These are phyloP conservation scores for Penicillium egyptiacum DNA, from an alignment of 495 filamentous ascomycete genomes.

Conservation along the genomic window DNA sequence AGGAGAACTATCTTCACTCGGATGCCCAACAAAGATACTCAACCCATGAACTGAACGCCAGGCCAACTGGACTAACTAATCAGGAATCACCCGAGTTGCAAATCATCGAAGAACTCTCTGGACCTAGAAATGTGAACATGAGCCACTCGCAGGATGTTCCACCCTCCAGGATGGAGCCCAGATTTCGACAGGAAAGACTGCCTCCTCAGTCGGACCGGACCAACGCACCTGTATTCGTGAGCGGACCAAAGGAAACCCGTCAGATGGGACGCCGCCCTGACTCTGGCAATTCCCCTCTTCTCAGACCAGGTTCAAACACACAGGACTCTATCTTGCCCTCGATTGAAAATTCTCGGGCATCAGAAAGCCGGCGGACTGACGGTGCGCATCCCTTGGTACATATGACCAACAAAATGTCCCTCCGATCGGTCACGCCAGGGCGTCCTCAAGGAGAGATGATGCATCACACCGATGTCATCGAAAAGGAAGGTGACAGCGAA, in stretches of 20 bases:
- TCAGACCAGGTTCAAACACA: constrained; percentile 21
- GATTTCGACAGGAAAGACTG: constrained; percentile 21
- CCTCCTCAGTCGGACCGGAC: constrained; percentile 19
- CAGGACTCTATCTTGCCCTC: constrained; percentile 43
- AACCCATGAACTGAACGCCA: constrained; percentile 11
- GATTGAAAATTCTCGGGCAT: constrained; percentile 36
- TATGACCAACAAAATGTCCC: constrained; percentile 38
- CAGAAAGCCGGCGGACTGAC: constrained; percentile 30
- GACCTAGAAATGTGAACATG: constrained; percentile 20
- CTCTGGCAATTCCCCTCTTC: constrained; percentile 17
- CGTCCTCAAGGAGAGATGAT: constrained; percentile 19
- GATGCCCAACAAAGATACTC: constrained; percentile 13
- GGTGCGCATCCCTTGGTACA: constrained; percentile 27
- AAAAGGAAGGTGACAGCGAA: constrained; percentile 20
- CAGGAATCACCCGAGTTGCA: constrained; percentile 30
- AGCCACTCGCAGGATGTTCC: constrained; percentile 17
- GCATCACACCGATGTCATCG: constrained; percentile 12
- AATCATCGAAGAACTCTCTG: constrained; percentile 20
- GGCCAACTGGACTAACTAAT: constrained; percentile 29
- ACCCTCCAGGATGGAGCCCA: constrained; percentile 21
- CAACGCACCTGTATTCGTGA: constrained; percentile 41
- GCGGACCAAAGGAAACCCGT: constrained; percentile 31
- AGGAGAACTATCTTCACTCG: constrained; percentile 16
- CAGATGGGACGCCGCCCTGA: constrained; percentile 24
- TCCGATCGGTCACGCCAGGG: constrained; percentile 40